Base-by-base conservation (phyloP, 305 asterid genomes). In the Fraxinus paxiana region DNA sequence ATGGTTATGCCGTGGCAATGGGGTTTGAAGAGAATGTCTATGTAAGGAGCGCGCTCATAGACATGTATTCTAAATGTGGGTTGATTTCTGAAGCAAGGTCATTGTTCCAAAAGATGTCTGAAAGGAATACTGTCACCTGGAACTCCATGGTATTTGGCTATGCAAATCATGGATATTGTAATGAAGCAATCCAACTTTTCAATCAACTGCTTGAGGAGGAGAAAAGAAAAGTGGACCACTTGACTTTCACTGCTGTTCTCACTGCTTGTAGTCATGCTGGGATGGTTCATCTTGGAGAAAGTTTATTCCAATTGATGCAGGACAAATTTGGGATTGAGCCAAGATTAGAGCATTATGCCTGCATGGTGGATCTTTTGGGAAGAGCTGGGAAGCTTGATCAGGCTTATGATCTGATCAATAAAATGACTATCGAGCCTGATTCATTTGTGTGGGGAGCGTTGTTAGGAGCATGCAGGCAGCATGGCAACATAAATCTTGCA, bases 21-120 rank as follows among this genome's bases (percentile, higher is more conserved):
- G 94, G 94, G 13, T 83, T 87, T n/a, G 90, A 87, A 76, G 48
- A 82, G 20, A 92, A 91, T 70, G 77, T 91, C 13, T 91, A 83
- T 20, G 94, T 89, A 13, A 87, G 82, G 83, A 92, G 89, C 56
- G 91, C 94, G 0, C 87, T 93, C 22, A 83, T 92, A 43, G 97
- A 93, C 84, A 91, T 92, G 96, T 93, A 93, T 77, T 90, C 94
- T 12, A 93, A 92, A 86, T 91, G 97, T 76, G 97, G 97, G 18
- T 82, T 8, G 38, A 88, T 91, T 65, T 78, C 76, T 37, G 91
- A 86, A 79, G 92, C 96, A 12, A 61, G 75, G 79, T 76, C 85
- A 18, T 73, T 93, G 87, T 93, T 93, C 71, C 73, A 35, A 6
- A 82, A 78, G 18, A 90, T 83, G 87, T 65, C 87, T 6, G 86